These are phyloP conservation scores for Zea luxurians DNA, from an alignment of 176 grass and related monocot genomes.

Conservation along the genomic window DNA sequence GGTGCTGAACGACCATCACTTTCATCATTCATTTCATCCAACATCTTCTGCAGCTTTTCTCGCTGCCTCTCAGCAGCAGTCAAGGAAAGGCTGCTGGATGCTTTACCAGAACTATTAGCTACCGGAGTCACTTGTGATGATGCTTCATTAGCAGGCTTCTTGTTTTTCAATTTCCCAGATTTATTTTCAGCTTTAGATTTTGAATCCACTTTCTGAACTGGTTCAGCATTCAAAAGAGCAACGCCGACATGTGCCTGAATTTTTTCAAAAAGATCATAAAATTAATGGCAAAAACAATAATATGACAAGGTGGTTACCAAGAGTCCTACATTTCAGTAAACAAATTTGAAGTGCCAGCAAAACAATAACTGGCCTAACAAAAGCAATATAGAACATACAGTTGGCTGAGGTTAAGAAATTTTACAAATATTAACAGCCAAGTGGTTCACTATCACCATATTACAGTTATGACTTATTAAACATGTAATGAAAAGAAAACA, in stretches of 20 bases:
- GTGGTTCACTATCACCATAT: background rate
- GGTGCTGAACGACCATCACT: slow-evolving; percentile 70
- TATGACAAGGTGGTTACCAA: slow-evolving; percentile 13
- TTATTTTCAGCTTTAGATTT: slow-evolving; percentile 81
- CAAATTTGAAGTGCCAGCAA: background rate
- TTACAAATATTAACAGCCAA: background rate
- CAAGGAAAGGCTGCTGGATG: slow-evolving; percentile 52
- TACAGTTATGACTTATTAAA: background rate
- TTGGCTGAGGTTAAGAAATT: slow-evolving; percentile 24
- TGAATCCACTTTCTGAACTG: slow-evolving; percentile 58
- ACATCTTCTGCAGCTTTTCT: slow-evolving; percentile 87
- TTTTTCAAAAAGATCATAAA: slow-evolving; percentile 22
- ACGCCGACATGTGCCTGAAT: slow-evolving; percentile 87
- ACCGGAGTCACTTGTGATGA: slow-evolving; percentile 43
- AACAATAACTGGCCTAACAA: background rate
- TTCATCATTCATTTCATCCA: slow-evolving; percentile 95
- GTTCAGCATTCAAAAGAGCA: slow-evolving; percentile 89
- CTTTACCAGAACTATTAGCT: slow-evolving; percentile 48
- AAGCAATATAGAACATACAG: background rate
- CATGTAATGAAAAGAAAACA: slow-evolving; percentile 28
- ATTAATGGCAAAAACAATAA: slow-evolving; percentile 17
- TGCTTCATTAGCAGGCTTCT: slow-evolving; percentile 51
- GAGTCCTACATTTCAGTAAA: slow-evolving; percentile 5
- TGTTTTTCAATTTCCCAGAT: slow-evolving; percentile 69
- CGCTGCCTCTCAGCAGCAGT: slow-evolving; percentile 80